Evolutionary conservation across 2,329 filamentous ascomycete species (phyloP).

Genomic region (Colletotrichum coccodes): DNA sequence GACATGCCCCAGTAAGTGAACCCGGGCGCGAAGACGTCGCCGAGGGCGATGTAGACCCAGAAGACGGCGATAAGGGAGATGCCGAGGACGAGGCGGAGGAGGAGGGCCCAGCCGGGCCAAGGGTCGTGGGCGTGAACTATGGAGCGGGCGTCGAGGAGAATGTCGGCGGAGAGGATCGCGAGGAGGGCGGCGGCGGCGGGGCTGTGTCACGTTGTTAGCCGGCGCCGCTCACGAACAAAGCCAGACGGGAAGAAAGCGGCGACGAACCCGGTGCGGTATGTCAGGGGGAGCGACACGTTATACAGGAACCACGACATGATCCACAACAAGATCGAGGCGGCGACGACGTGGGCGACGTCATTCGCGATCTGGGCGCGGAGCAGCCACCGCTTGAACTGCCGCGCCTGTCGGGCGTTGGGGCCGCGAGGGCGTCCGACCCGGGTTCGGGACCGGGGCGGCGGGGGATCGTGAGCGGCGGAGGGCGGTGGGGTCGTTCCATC

Average conservation of each 20-base stretch:
- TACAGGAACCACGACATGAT: conserved; percentile 45
- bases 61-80: conserved; percentile 47
- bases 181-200: conserved; percentile 43
- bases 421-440: conserved; percentile 18
- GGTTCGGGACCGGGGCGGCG: conserved; percentile 31
- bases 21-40: conserved; percentile 47
- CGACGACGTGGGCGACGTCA: conserved; percentile 43
- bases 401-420: conserved; percentile 14
- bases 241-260: not conserved
- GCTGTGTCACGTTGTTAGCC: conserved; percentile 33
- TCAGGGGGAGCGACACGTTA: conserved; percentile 37
- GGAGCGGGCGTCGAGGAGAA: conserved; percentile 47
- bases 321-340: conserved; percentile 43
- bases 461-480: conserved; percentile 46
- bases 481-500: conserved; percentile 44
- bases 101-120: conserved; percentile 45
- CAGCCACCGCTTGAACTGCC: conserved; percentile 23
- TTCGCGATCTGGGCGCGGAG: conserved; percentile 39
- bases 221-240: not conserved
- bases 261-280: conserved; percentile 28
- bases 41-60: conserved; percentile 45
- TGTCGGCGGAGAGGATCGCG: conserved; percentile 44
- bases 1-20: conserved; percentile 50
- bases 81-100: conserved; percentile 43
- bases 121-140: conserved; percentile 43